phyloP scores from a whole-genome alignment of 2,329 filamentous ascomycete species.

The Colletotrichum orbiculare region DNA sequence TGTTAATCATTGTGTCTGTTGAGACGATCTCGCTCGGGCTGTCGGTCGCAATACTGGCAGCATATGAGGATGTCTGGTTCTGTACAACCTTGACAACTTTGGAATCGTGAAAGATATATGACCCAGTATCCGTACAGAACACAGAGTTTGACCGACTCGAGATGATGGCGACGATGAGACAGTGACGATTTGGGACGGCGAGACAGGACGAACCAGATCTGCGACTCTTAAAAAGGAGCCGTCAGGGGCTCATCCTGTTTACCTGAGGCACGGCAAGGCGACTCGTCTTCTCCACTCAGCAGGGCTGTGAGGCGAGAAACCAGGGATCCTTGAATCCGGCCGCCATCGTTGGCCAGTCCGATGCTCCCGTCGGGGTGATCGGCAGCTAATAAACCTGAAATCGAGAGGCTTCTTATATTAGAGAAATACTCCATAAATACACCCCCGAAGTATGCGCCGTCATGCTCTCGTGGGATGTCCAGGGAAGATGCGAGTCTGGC shows the following conservation, averaged over 20 bases:
- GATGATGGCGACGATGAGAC: slow-evolving; percentile 10
- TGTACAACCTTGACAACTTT: too few species aligned
- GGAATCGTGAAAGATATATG: too few species aligned
- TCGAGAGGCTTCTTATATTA: slow-evolving; percentile 4
- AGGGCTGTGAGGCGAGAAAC: slow-evolving; percentile 2
- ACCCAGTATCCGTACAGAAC: neutral
- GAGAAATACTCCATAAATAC: neutral
- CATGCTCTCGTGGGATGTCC: neutral
- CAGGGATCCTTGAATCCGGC: neutral
- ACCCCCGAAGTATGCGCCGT: neutral
- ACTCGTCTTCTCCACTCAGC: slow-evolving; percentile 2
- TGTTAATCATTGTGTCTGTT: slow-evolving; percentile 20
- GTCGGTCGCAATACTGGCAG: neutral
- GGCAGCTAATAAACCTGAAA: slow-evolving; percentile 16
- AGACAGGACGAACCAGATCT: slow-evolving; percentile 24
- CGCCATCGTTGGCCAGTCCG: slow-evolving; percentile 11
- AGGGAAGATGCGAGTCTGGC: too few species aligned
- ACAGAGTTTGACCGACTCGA: slow-evolving; percentile 1
- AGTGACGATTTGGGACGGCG: slow-evolving; percentile 10
- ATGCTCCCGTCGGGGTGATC: slow-evolving; percentile 21
- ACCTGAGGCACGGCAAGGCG: slow-evolving; percentile 11
- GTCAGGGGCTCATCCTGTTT: slow-evolving; percentile 14
- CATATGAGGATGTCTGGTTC: neutral
- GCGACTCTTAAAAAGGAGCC: slow-evolving; percentile 19
- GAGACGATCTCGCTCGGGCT: neutral